A percentile compares a stretch with the other conserved stretches of the same genome.
phyloP scores from a whole-genome alignment of 306 rosid genomes.

The Begonia loranthoides region DNA sequence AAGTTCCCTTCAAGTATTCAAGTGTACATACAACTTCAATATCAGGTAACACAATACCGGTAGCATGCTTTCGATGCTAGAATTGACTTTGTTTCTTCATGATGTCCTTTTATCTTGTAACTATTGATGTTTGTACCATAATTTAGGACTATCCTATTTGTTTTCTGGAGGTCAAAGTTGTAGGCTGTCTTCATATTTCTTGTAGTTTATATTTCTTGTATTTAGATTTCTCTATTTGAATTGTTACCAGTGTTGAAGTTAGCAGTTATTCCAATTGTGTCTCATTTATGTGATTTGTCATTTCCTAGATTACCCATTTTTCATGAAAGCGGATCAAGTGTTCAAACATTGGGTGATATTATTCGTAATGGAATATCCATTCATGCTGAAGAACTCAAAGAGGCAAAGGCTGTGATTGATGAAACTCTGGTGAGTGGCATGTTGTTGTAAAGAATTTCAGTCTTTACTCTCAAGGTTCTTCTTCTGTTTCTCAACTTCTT shows the following conservation, averaged over 20 bases:
- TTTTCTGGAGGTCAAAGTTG: too few relatives aligned
- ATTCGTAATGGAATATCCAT: conserved; percentile 51
- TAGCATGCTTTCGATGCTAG: too few relatives aligned
- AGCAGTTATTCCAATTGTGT: neutral
- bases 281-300: conserved; percentile 11
- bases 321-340: conserved; percentile 39
- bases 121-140: too few relatives aligned
- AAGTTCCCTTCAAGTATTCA: conserved; percentile 54
- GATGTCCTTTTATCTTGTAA: too few relatives aligned
- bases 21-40: conserved; percentile 54
- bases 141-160: too few relatives aligned
- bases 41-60: conserved; percentile 32
- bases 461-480: too few relatives aligned
- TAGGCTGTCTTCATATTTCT: too few relatives aligned
- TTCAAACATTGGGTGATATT: conserved; percentile 35
- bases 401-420: conserved; percentile 56
- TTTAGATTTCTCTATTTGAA: too few relatives aligned
- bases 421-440: conserved; percentile 61
- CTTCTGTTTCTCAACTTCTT: neutral
- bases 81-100: too few relatives aligned
- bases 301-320: conserved; percentile 55
- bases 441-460: too few relatives aligned
- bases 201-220: too few relatives aligned
- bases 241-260: too few relatives aligned
- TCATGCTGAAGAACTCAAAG: conserved; percentile 56